Evolutionary conservation across 2,329 filamentous ascomycete species (phyloP).

Genomic region (Alternaria novae-zelandiae): DNA sequence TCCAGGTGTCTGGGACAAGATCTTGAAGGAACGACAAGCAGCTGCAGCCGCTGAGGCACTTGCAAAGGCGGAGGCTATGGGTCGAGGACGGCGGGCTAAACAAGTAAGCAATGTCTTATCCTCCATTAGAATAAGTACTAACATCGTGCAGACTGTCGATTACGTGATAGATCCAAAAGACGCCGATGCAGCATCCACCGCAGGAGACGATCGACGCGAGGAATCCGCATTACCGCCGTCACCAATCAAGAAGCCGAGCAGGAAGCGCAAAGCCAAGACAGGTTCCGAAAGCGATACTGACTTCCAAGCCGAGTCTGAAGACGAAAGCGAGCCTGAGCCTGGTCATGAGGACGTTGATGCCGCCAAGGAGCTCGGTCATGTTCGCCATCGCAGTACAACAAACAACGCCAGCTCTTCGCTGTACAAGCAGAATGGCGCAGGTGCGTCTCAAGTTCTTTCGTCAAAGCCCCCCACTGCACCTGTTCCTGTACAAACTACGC

Average conservation of each 20-base stretch:
- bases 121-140: background rate
- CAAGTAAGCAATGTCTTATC: slow-evolving; percentile 51
- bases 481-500: background rate
- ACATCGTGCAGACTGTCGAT: slow-evolving; percentile 49
- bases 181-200: slow-evolving; percentile 14
- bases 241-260: slow-evolving; percentile 40
- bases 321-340: slow-evolving; percentile 29
- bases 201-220: slow-evolving; percentile 24
- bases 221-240: slow-evolving; percentile 22
- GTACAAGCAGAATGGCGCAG: slow-evolving; percentile 29
- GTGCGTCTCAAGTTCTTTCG: slow-evolving; percentile 22
- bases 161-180: slow-evolving; percentile 51
- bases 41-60: slow-evolving; percentile 73
- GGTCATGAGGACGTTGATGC: slow-evolving; percentile 13
- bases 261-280: slow-evolving; percentile 37
- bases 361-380: slow-evolving; percentile 6
- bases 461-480: slow-evolving; percentile 7
- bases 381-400: slow-evolving; percentile 10
- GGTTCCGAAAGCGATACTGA: slow-evolving; percentile 57
- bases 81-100: slow-evolving; percentile 80
- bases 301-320: slow-evolving; percentile 51
- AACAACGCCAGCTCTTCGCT: slow-evolving; percentile 14
- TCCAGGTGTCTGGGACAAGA: slow-evolving; percentile 84
- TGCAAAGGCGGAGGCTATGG: slow-evolving; percentile 76
- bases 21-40: slow-evolving; percentile 81